Evolutionary conservation across 352 stramenopile species (phyloP).

Genomic region (Phytophthora meadii): DNA sequence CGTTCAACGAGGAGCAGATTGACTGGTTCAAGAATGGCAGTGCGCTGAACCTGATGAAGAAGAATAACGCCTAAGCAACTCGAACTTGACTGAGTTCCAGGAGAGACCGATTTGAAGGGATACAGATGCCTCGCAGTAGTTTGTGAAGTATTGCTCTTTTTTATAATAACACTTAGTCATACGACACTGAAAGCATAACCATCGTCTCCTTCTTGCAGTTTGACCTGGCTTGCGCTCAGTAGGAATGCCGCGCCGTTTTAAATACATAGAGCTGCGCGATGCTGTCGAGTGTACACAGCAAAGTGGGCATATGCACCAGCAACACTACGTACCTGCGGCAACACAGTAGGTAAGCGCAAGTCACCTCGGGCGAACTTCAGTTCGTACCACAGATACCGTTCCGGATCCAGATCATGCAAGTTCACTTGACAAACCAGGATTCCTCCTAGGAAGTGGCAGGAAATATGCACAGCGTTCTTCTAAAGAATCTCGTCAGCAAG

Average conservation of each 20-base stretch:
- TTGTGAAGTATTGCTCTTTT: conserved; percentile 50
- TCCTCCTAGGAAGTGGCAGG: conserved; percentile 68
- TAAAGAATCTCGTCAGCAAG: conserved; percentile 17
- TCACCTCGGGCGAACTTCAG: not conserved
- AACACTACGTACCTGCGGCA: conserved; percentile 43
- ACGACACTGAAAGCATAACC: conserved; percentile 19
- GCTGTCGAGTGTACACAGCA: conserved; percentile 41
- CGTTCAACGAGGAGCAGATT: conserved; percentile 96
- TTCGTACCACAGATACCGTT: conserved; percentile 56
- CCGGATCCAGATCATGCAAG: conserved; percentile 44
- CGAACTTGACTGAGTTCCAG: conserved; percentile 30
- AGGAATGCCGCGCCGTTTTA: conserved; percentile 32
- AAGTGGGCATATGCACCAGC: conserved; percentile 40
- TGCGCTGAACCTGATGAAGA: conserved; percentile 96
- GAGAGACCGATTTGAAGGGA: conserved; percentile 44
- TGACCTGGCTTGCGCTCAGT: conserved; percentile 8
- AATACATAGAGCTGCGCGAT: conserved; percentile 39
- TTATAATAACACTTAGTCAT: conserved; percentile 51
- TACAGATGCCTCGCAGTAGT: conserved; percentile 42
- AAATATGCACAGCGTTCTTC: conserved; percentile 62
- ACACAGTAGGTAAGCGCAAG: not conserved
- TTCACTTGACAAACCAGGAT: conserved; percentile 65
- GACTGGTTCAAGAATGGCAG: conserved; percentile 95
- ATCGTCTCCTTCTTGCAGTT: not conserved
- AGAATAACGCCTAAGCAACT: conserved; percentile 71